Conservation (phyloP, 1,284 basidiomycete genomes). For the Boletus mariae region DNA sequence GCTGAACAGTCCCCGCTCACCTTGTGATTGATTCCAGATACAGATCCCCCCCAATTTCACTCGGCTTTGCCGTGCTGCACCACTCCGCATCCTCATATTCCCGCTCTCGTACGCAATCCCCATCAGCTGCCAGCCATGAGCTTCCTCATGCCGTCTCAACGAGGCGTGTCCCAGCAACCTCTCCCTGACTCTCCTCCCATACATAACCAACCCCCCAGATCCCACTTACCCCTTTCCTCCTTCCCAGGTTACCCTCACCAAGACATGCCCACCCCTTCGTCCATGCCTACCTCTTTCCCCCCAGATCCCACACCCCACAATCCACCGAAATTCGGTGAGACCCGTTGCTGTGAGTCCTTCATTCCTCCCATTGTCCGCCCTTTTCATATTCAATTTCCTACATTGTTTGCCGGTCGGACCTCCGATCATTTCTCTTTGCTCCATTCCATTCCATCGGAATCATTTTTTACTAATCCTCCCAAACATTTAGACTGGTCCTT, state of each 20-base stretch:
- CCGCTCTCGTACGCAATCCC: constrained; percentile 15
- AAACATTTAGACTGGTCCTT: constrained; percentile 61
- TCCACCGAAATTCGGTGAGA: constrained; percentile 60
- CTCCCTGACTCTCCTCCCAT: constrained; percentile 20
- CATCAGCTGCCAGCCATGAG: constrained; percentile 37
- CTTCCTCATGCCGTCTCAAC: constrained; percentile 40
- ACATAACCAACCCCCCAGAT: constrained; percentile 35
- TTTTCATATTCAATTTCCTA: constrained; percentile 6
- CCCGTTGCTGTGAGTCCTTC: constrained; percentile 65
- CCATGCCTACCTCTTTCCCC: constrained; percentile 20
- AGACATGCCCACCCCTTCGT: constrained; percentile 19
- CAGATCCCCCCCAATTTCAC: constrained; percentile 18
- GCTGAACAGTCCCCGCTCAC: constrained; percentile 2
- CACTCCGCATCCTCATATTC: constrained; percentile 19
- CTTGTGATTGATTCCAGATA: constrained; percentile 14
- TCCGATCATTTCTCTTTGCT: constrained; percentile 31
- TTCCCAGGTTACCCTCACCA: constrained; percentile 33
- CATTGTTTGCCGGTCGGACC: constrained; percentile 21
- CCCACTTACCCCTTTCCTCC: constrained; percentile 37
- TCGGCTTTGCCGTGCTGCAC: constrained; percentile 17
- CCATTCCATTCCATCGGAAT: constrained; percentile 11
- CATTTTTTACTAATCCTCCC: constrained; percentile 15
- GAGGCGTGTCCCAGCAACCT: constrained; percentile 34
- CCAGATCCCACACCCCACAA: constrained; percentile 18
- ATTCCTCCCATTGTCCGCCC: not conserved